Percentiles rank a stretch among this genome's conserved stretches.
Conservation (phyloP, 768 basidiomycete genomes). For the Rhodotorula diobovata region DNA sequence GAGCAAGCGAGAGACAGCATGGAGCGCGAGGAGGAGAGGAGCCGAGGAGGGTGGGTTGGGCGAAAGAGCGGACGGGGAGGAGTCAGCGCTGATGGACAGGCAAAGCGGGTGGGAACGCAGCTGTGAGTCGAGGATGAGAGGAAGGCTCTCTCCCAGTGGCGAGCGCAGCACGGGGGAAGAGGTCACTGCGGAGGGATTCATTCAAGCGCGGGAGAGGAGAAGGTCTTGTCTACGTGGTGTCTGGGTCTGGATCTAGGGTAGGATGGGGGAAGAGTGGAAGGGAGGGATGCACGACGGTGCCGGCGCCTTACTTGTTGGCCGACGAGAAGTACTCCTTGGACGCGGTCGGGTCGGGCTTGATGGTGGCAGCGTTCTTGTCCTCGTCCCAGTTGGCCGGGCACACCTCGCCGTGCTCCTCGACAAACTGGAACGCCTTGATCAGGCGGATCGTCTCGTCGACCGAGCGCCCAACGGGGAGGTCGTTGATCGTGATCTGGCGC, state of each 20-base stretch:
- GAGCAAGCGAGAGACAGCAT: too few relatives aligned
- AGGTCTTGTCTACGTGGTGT: background rate
- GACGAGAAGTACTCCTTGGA: slow-evolving; percentile 55
- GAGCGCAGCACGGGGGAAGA: too few relatives aligned
- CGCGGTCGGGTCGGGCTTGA: slow-evolving; percentile 13
- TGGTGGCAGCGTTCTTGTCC: slow-evolving; percentile 5
- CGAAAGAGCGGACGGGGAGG: background rate
- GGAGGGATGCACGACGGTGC: slow-evolving; percentile 9
- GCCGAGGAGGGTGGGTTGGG: background rate
- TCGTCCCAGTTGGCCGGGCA: slow-evolving; percentile 72
- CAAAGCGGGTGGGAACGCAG: background rate
- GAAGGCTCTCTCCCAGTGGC: too few relatives aligned
- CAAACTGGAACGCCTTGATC: slow-evolving; percentile 86
- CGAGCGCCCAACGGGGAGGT: slow-evolving; percentile 89
- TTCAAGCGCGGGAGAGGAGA: too few relatives aligned
- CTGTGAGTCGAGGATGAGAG: background rate
- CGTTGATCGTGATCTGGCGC: slow-evolving; percentile 62
- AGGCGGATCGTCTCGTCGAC: slow-evolving; percentile 89
- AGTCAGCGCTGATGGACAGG: background rate
- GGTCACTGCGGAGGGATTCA: too few relatives aligned
- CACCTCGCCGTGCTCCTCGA: slow-evolving; percentile 80
- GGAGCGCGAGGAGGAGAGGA: background rate
- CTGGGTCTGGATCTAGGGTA: background rate
- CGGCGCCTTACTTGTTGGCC: slow-evolving; percentile 18
- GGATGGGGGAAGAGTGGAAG: background rate